phyloP scores from a whole-genome alignment of 768 basidiomycete genomes.

The Leccinum rimulosum region DNA sequence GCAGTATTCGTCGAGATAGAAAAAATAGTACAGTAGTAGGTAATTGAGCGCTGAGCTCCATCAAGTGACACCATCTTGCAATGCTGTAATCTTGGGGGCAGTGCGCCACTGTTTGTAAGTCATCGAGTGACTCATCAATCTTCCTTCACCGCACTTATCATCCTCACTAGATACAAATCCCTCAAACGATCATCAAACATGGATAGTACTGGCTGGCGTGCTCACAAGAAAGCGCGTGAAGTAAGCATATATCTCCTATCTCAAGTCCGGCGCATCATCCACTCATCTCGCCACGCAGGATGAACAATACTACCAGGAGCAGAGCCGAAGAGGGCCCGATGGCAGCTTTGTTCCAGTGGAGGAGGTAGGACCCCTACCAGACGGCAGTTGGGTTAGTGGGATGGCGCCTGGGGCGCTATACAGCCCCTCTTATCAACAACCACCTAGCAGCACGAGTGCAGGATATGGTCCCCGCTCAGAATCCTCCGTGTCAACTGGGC shows the following conservation, averaged over 20 bases:
- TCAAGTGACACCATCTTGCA: neutral
- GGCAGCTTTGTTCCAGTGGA: conserved; percentile 54
- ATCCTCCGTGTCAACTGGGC: conserved; percentile 2
- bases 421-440: conserved; percentile 4
- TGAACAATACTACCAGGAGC: conserved; percentile 22
- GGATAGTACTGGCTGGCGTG: conserved; percentile 80
- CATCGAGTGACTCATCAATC: too few species aligned
- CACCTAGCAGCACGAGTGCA: conserved; percentile 23
- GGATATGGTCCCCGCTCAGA: conserved; percentile 27
- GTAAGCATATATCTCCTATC: conserved; percentile 29
- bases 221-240: conserved; percentile 58
- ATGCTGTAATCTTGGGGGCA: neutral
- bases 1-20: too few species aligned
- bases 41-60: too few species aligned
- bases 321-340: conserved; percentile 43
- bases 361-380: conserved; percentile 58
- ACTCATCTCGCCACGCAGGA: conserved; percentile 30
- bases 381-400: conserved; percentile 55
- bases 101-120: neutral
- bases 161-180: neutral
- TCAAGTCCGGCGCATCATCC: neutral
- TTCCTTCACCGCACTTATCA: neutral
- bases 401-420: conserved; percentile 40
- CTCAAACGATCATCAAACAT: conserved; percentile 34
- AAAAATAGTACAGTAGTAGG: too few species aligned